Evolutionary conservation across 1,284 basidiomycete genomes (phyloP).

Genomic region (Meripilus lineatus): DNA sequence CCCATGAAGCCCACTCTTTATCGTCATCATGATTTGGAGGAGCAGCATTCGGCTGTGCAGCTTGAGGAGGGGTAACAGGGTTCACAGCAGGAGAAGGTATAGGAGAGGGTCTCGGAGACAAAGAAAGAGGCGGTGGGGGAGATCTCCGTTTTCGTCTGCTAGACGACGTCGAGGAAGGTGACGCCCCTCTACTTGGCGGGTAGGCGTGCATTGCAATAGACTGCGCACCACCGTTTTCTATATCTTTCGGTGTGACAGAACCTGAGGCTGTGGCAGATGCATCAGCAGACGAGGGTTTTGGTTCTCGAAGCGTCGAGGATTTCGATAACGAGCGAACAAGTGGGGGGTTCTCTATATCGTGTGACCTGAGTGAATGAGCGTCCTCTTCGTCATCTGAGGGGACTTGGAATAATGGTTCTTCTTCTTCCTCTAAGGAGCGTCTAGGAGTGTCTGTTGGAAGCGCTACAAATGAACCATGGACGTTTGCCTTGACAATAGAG

Average conservation of each 20-base stretch:
- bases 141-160: slow-evolving; percentile 30
- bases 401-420: slow-evolving; percentile 49
- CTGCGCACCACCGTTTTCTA: slow-evolving; percentile 14
- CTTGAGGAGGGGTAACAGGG: slow-evolving; percentile 10
- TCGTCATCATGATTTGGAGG: slow-evolving; percentile 12
- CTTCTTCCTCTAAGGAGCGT: slow-evolving; percentile 36
- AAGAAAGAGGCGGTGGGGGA: slow-evolving; percentile 35
- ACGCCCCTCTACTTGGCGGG: slow-evolving; percentile 45
- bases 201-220: slow-evolving; percentile 48
- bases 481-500: slow-evolving; percentile 77
- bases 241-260: slow-evolving; percentile 29
- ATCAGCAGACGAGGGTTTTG: slow-evolving; percentile 25
- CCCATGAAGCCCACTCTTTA: slow-evolving; percentile 48
- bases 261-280: slow-evolving; percentile 21
- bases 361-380: slow-evolving; percentile 21
- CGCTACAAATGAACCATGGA: slow-evolving; percentile 28
- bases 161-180: slow-evolving; percentile 27
- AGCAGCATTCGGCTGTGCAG: not conserved
- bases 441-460: slow-evolving; percentile 33
- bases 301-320: slow-evolving; percentile 27
- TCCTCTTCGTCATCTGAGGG: slow-evolving; percentile 52
- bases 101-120: slow-evolving; percentile 23
- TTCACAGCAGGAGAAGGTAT: slow-evolving; percentile 14
- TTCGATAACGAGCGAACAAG: slow-evolving; percentile 31
- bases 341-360: slow-evolving; percentile 43